Base-by-base conservation (phyloP, 2,329 filamentous ascomycete genomes). In the Sporothrix pallida region DNA sequence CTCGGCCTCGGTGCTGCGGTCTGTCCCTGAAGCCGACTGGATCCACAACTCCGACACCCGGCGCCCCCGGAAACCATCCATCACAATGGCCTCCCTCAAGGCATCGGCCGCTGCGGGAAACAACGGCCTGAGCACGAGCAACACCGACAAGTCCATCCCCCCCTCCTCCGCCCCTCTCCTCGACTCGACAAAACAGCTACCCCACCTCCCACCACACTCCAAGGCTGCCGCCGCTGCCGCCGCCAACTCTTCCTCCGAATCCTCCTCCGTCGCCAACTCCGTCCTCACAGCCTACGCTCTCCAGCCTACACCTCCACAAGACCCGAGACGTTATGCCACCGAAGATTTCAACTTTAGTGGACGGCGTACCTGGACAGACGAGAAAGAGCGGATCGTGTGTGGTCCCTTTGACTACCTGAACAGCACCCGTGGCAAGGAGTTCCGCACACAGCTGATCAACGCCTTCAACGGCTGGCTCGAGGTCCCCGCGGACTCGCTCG, bases 371-470 rank as follows among this genome's bases (percentile, higher is more conserved):
- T 96, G 93, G 93, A 90, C 88, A 7, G 82, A 85, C 1, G 88
- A 92, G 78, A 95, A 96, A 84, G 93, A 96, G 81, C 89, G 89
- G 80, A 90, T 95, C 75, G 84, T 97, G 71, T 85, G 91, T 67
- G 93, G 91, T 0, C 94, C 94, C 0, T 97, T 90, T 78, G 91
- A 95, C 79, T 97, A 97, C 81, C 87, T 96, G 75, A 88, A 90
- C 78, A 88, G 88, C 62, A 91, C 94, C 76, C 93, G 93, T 0
- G 94, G 94, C 76, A 96, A 97, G 83, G 93, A 96, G 81, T 92
- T 97, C 79, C 90, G 94, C 77, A 88, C 91, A 63, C 91, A 93
- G 83, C 86, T 95, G 78, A 94, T 97, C 79, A 88, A 87, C 60
- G 91, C 93, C 60, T 97, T 97, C 85, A 94, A 97, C 80, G 87